Evolutionary conservation across 202 grass and related monocot genomes (phyloP).

Genomic region (Bolboschoenoplectus hybrid): DNA sequence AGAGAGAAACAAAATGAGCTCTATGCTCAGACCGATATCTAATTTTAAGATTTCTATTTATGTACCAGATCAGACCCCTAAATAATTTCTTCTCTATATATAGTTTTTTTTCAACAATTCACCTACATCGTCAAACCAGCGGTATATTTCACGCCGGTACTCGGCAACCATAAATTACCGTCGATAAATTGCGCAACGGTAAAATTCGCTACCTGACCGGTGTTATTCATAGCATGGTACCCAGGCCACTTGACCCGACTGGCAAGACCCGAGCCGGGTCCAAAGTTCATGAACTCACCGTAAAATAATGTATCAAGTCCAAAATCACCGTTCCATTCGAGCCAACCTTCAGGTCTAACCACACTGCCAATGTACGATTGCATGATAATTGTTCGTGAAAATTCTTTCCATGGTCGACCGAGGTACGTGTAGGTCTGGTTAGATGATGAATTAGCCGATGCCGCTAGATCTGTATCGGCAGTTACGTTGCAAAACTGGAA

Average conservation of each 20-base stretch:
- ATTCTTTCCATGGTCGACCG: conserved; percentile 79
- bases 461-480: conserved; percentile 54
- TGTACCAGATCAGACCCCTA: conserved; percentile 20
- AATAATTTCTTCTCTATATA: background rate
- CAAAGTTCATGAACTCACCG: conserved; percentile 72
- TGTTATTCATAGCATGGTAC: conserved; percentile 52
- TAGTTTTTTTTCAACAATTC: background rate
- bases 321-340: conserved; percentile 66
- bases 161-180: conserved; percentile 76
- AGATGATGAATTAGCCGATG: background rate
- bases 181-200: conserved; percentile 75
- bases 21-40: background rate
- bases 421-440: conserved; percentile 53
- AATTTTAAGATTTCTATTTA: conserved; percentile 5
- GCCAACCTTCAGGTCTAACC: conserved; percentile 77
- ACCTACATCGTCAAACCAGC: conserved; percentile 48
- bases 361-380: conserved; percentile 57
- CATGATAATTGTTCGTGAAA: conserved; percentile 79
- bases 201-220: conserved; percentile 58
- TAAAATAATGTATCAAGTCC: conserved; percentile 67
- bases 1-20: background rate
- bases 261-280: conserved; percentile 52
- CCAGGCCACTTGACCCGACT: conserved; percentile 65
- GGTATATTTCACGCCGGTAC: conserved; percentile 68
- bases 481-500: conserved; percentile 90